Conservation (phyloP, 2,329 filamentous ascomycete species). For the Incumbomyces delicatus region DNA sequence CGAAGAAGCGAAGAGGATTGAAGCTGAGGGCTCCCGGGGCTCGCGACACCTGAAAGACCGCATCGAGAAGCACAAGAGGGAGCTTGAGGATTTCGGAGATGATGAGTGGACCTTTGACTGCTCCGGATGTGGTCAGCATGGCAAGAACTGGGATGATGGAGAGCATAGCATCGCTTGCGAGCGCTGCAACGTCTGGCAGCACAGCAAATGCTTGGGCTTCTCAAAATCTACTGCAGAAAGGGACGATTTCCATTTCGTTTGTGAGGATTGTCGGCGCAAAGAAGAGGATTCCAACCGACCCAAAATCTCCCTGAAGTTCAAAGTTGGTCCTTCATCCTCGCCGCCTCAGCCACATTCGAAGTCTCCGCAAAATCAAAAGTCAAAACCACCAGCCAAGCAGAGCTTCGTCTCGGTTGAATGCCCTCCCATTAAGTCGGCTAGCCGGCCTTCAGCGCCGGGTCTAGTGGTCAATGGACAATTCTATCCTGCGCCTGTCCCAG, state of each 20-base stretch:
- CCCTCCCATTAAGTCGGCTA: neutral
- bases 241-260: conserved; percentile 81
- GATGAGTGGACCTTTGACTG: conserved; percentile 95
- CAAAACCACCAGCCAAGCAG: conserved; percentile 5
- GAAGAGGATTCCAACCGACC: conserved; percentile 52
- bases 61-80: conserved; percentile 68
- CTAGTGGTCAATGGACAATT: neutral
- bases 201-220: conserved; percentile 83
- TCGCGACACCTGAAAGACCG: conserved; percentile 74
- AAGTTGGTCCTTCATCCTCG: conserved; percentile 33
- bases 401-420: conserved; percentile 12
- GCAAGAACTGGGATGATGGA: conserved; percentile 81
- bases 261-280: conserved; percentile 62
- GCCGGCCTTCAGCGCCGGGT: neutral
- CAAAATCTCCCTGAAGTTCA: conserved; percentile 53
- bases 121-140: conserved; percentile 73
- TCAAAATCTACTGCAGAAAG: conserved; percentile 68
- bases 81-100: conserved; percentile 64
- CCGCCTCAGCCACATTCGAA: conserved; percentile 11
- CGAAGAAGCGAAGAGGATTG: conserved; percentile 58
- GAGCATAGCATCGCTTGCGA: conserved; percentile 91
- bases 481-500: neutral
- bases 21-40: conserved; percentile 48
- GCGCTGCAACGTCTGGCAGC: conserved; percentile 90
- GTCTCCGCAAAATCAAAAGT: neutral